Base-by-base conservation (phyloP, 768 basidiomycete genomes). In the Rickenella mellea region DNA sequence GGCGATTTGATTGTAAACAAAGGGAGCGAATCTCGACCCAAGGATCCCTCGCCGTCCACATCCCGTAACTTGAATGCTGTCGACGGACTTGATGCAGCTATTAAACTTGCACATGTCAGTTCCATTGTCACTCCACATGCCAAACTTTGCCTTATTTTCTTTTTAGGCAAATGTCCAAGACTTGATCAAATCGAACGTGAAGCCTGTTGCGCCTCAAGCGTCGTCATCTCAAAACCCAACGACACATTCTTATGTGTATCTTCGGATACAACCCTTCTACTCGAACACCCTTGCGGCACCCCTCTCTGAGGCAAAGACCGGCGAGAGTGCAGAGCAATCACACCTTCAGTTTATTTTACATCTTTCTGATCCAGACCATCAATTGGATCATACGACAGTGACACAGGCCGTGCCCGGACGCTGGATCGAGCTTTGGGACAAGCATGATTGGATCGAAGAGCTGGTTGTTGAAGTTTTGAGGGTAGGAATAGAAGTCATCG, bases 391-490 rank as follows among this genome's bases (percentile, higher is more conserved):
- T 55, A 80, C 80, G 5, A 87, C 88, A 0, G 59, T 87, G 38
- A 88, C 89, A 5, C 96, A 98, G 58, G 71, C 78, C 5, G 70
- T 93, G 17, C 91, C 94, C 0, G 69, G 65, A n/a, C 66, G 72
- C 39, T 99, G 96, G 96, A 59, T 98, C 42, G 78, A 79, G 4
- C 66, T 91, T 32, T 94, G 91, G 81, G 93, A 96, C 54, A 72
- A 81, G 49, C 85, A 90, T 57, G 83, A 87, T 32, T 94, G 96
- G 96, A 92, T 98, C 10, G 96, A 99, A 61, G 93, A 99, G 55
- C 60, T 85, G 28, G 74, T 97, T 47, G 93, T 92, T 4, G 94
- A 97, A 53, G 75, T 78, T 0, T 63, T 99, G 44, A 68, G 88
- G 43, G 68, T 89, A 11, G 87, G 83, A 6, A 78, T 94, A 22